Evolutionary conservation across 192 early-diverging fungal genomes (phyloP).

Genomic region (Linnemannia elongata): DNA sequence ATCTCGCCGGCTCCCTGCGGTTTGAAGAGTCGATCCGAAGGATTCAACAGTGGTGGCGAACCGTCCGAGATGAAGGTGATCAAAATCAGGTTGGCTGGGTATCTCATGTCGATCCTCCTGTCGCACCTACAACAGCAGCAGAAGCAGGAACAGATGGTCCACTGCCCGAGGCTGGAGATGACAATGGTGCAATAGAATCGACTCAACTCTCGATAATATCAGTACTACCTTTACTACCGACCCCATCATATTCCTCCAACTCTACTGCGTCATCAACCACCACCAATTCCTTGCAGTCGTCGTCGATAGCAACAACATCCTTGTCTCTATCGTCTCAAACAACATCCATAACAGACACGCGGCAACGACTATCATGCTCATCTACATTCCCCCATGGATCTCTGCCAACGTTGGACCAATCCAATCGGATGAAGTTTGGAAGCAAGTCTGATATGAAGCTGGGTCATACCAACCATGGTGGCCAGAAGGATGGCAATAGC

Average conservation of each 20-base stretch:
- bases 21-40: conserved; percentile 23
- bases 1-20: conserved; percentile 16
- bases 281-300: background rate
- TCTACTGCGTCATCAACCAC: background rate
- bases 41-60: conserved; percentile 34
- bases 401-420: background rate
- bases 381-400: background rate
- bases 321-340: too few relatives aligned
- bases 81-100: background rate
- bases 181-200: background rate
- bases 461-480: background rate
- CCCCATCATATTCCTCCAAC: background rate
- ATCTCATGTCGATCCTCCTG: background rate
- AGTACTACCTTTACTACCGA: background rate
- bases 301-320: background rate
- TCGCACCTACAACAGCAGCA: background rate
- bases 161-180: background rate
- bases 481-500: background rate
- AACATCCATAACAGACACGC: too few relatives aligned
- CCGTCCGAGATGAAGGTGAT: conserved; percentile 20
- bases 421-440: background rate
- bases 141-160: background rate
- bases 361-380: background rate
- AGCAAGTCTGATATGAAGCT: background rate
- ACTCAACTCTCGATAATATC: background rate